Conservation (phyloP, 768 basidiomycete species). For the Tulasnella sp. region DNA sequence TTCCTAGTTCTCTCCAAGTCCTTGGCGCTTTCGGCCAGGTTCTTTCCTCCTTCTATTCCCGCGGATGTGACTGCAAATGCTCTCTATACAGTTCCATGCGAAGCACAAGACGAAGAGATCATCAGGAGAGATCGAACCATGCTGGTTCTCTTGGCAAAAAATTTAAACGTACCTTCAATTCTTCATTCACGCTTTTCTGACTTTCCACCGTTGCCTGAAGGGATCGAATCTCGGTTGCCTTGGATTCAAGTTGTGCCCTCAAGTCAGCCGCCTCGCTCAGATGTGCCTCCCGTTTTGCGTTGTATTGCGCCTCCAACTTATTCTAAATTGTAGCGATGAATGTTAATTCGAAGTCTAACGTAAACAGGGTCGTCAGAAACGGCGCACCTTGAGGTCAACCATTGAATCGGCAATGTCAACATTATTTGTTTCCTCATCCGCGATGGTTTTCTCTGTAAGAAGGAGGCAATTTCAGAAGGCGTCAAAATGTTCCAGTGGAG, state of each 20-base stretch:
- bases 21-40: conserved; percentile 90
- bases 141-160: background rate
- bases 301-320: conserved; percentile 89
- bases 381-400: conserved; percentile 72
- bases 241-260: conserved; percentile 80
- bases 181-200: conserved; percentile 92
- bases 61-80: conserved; percentile 95
- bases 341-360: conserved; percentile 18
- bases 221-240: conserved; percentile 67
- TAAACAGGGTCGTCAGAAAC: conserved; percentile 17
- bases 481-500: too few relatives aligned
- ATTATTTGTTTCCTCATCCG: conserved; percentile 76
- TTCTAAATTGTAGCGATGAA: conserved; percentile 36
- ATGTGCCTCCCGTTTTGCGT: conserved; percentile 82
- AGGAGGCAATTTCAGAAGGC: too few relatives aligned
- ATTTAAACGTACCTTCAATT: conserved; percentile 63
- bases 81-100: conserved; percentile 48
- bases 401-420: conserved; percentile 74
- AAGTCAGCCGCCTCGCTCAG: conserved; percentile 71
- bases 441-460: conserved; percentile 85
- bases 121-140: background rate
- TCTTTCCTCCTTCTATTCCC: conserved; percentile 93
- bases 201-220: conserved; percentile 80
- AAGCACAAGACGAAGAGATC: background rate
- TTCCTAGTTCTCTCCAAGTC: conserved; percentile 95